phyloP scores from a whole-genome alignment of 2,329 filamentous ascomycete genomes.

The Bisporella sp. region DNA sequence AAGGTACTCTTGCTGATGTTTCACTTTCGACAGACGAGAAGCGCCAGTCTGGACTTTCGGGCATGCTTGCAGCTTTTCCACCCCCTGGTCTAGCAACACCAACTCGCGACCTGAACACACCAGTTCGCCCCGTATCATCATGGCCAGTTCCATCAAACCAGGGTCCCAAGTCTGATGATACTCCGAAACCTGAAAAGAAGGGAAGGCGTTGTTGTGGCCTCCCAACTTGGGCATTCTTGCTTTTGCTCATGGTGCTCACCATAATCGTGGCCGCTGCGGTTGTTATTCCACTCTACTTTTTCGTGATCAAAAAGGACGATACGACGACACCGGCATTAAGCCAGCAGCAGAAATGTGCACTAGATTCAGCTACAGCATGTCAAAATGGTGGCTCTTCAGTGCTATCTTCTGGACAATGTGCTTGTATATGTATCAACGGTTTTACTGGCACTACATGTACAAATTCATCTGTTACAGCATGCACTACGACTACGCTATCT shows the following conservation, averaged over 20 bases:
- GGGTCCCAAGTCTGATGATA: neutral
- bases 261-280: conserved; percentile 74
- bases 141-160: conserved; percentile 29
- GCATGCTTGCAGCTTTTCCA: conserved; percentile 60
- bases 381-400: conserved; percentile 74
- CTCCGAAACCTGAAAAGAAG: conserved; percentile 13
- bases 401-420: conserved; percentile 60
- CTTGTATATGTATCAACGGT: conserved; percentile 83
- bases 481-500: conserved; percentile 43
- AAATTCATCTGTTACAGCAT: conserved; percentile 42
- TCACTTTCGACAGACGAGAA: conserved; percentile 7
- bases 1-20: too few relatives aligned
- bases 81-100: conserved; percentile 44
- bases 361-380: conserved; percentile 53
- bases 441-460: conserved; percentile 64
- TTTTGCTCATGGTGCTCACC: conserved; percentile 57
- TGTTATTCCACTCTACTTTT: conserved; percentile 64
- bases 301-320: conserved; percentile 46
- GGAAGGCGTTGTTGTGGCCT: conserved; percentile 74
- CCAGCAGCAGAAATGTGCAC: conserved; percentile 41
- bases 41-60: conserved; percentile 36
- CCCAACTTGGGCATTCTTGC: conserved; percentile 69
- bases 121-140: conserved; percentile 25
- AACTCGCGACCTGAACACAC: conserved; percentile 28
- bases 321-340: conserved; percentile 5